Base-by-base conservation (phyloP, 176 grass and related monocot genomes). In the Aegilops sharonensis region DNA sequence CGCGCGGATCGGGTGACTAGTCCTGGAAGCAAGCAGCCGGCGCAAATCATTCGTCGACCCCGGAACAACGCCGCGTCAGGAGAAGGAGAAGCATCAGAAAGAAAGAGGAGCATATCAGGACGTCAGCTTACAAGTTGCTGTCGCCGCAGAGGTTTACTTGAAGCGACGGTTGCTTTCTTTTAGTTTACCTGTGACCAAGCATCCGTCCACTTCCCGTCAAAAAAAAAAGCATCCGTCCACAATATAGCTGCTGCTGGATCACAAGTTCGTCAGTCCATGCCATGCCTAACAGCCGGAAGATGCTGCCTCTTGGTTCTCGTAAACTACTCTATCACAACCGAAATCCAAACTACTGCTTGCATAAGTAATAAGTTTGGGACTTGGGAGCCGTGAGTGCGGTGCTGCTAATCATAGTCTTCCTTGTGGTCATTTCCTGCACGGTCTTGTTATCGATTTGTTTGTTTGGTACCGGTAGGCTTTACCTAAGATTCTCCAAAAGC, bases 1-100 rank as follows among this genome's bases (percentile, higher is more conserved):
- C 84, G 74, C 84, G 25, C 74, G 71, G 66, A 90, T 35, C 17
- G 11, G 71, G 52, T 75, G 29, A 40, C 50, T 23, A 20, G 80
- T 59, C 54, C 70, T 43, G 78, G 37, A 40, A 54, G 64, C 72
- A 48, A 40, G 73, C 31, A 81, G 45, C 35, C 24, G 1, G 52
- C 52, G 2, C 20, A 68, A 68, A 27, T 5, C 34, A 5, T 75
- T 31, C 29, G 47, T 80, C 57, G 6, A 30, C 59, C 68, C 31
- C 40, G 39, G 42, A 54, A 67, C 27, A 85, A 62, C 14, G 78
- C 17, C 77, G 83, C 27, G n/a, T 23, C 25, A 37, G 14, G 21
- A 59, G 11, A 47, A 12, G 43, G 43, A 47, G 56, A 84, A 39
- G 3, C 48, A 52, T 52, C 14, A 15, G 14, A 17, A 17, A 52